Conservation (phyloP, 2,329 filamentous ascomycete species). For the Lachnellula hyalina region DNA sequence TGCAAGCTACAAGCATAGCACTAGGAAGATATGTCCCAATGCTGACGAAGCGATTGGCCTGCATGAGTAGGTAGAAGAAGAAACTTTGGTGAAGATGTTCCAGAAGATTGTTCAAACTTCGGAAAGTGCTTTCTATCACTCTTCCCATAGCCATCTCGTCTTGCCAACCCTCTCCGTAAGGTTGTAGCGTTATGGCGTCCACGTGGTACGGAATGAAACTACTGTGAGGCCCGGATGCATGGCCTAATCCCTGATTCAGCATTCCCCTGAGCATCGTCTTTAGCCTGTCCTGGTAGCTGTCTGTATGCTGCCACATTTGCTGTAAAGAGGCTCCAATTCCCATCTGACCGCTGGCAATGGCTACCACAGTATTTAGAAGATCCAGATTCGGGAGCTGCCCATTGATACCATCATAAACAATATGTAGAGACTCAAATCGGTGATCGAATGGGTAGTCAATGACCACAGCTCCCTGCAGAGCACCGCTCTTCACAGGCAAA, state of each 20-base stretch:
- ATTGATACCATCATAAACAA: slow-evolving; percentile 93
- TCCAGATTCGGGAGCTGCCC: slow-evolving; percentile 94
- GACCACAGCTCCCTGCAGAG: slow-evolving; percentile 87
- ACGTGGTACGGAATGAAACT: slow-evolving; percentile 97
- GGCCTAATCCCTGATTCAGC: slow-evolving; percentile 83
- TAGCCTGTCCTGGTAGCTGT: slow-evolving; percentile 75
- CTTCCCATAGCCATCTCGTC: slow-evolving; percentile 95
- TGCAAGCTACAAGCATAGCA: slow-evolving; percentile 93
- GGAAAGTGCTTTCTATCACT: slow-evolving; percentile 82
- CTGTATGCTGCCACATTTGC: slow-evolving; percentile 72
- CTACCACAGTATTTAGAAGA: slow-evolving; percentile 87
- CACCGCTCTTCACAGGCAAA: slow-evolving; percentile 84
- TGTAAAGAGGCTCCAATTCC: slow-evolving; percentile 79
- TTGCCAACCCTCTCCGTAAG: slow-evolving; percentile 88
- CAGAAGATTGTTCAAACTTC: slow-evolving; percentile 91
- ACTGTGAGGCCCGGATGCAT: slow-evolving; percentile 86
- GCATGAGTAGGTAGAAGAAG: slow-evolving; percentile 97
- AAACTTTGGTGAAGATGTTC: slow-evolving; percentile 98
- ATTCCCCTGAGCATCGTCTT: slow-evolving; percentile 88
- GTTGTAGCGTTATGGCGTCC: slow-evolving; percentile 88
- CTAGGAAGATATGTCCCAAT: slow-evolving; percentile 96
- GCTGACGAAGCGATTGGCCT: slow-evolving; percentile 88
- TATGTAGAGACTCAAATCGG: slow-evolving; percentile 80
- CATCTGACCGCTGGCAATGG: slow-evolving; percentile 87
- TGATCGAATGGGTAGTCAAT: slow-evolving; percentile 85